phyloP scores from a whole-genome alignment of 441 rosid species.

The Adansonia grandidieri region DNA sequence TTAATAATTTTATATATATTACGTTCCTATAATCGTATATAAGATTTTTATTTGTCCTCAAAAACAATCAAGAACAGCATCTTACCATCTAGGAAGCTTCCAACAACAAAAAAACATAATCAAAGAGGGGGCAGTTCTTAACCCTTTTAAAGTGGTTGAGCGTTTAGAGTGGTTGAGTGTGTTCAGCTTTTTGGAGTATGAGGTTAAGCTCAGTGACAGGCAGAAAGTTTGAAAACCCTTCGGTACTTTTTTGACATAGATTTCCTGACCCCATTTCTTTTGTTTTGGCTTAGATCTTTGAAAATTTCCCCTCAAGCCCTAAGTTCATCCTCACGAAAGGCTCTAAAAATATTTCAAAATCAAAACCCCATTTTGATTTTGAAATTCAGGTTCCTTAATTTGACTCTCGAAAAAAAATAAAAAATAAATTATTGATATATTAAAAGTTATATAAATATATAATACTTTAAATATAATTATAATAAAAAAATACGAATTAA shows the following conservation, averaged over 20 bases:
- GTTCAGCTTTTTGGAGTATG: conserved; percentile 41
- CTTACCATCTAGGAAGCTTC: conserved; percentile 42
- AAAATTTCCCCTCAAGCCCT: neutral
- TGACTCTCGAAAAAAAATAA: no score
- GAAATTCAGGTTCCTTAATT: no score
- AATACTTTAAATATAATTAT: no score
- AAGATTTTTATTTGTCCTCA: no score
- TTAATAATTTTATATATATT: no score
- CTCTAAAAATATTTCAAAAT: conserved; percentile 42
- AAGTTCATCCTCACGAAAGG: conserved; percentile 26
- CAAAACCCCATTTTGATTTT: neutral
- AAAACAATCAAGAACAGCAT: conserved; percentile 34
- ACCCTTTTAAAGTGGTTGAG: no score
- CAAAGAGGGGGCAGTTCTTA: conserved; percentile 25
- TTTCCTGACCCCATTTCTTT: neutral
- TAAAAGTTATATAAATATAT: no score
- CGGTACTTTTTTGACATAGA: neutral
- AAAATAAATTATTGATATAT: no score
- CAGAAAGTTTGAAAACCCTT: neutral
- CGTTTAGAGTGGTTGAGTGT: conserved; percentile 32
- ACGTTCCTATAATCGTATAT: no score
- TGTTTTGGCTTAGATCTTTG: neutral
- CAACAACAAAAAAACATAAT: conserved; percentile 42
- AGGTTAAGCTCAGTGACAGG: neutral
- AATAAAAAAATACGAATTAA: neutral